phyloP scores from a whole-genome alignment of 805 yeast genomes.

The Saturnispora halmiae region DNA sequence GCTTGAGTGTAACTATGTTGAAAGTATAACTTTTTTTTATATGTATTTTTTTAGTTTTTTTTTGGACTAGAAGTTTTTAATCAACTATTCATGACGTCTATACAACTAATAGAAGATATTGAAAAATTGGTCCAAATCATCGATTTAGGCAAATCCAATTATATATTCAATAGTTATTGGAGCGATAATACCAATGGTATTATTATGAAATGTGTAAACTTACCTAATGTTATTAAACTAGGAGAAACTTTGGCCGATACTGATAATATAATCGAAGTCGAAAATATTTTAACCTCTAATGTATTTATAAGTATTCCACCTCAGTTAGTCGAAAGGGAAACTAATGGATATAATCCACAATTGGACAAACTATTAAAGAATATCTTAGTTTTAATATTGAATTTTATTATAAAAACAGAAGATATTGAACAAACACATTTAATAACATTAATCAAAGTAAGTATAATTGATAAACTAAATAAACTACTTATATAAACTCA shows the following conservation, averaged over 20 bases:
- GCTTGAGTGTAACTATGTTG: too few relatives aligned
- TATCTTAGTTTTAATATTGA: slow-evolving; percentile 21
- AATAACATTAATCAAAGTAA: slow-evolving; percentile 22
- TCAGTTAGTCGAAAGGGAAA: slow-evolving; percentile 7
- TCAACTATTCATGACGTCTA: too few relatives aligned
- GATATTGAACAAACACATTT: slow-evolving; percentile 11
- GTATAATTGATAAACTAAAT: slow-evolving; percentile 25
- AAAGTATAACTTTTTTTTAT: neutral
- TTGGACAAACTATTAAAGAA: slow-evolving; percentile 24
- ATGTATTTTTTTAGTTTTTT: neutral
- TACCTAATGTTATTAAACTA: slow-evolving; percentile 21
- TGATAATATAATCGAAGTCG: neutral
- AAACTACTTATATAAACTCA: slow-evolving; percentile 8
- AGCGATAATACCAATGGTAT: slow-evolving; percentile 10
- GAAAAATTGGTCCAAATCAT: too few relatives aligned
- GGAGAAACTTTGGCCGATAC: slow-evolving; percentile 21
- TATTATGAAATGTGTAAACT: slow-evolving; percentile 20
- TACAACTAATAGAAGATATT: neutral
- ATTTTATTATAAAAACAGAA: slow-evolving; percentile 16
- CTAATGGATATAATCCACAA: slow-evolving; percentile 22
- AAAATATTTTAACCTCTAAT: neutral
- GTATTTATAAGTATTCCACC: slow-evolving; percentile 4
- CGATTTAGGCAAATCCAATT: neutral
- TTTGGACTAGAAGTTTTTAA: neutral
- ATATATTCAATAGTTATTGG: slow-evolving; percentile 2